Percentiles rank a stretch among this genome's conserved stretches.
Evolutionary conservation across 768 basidiomycete genomes (phyloP).

Genomic region (Tulasnella sp.): DNA sequence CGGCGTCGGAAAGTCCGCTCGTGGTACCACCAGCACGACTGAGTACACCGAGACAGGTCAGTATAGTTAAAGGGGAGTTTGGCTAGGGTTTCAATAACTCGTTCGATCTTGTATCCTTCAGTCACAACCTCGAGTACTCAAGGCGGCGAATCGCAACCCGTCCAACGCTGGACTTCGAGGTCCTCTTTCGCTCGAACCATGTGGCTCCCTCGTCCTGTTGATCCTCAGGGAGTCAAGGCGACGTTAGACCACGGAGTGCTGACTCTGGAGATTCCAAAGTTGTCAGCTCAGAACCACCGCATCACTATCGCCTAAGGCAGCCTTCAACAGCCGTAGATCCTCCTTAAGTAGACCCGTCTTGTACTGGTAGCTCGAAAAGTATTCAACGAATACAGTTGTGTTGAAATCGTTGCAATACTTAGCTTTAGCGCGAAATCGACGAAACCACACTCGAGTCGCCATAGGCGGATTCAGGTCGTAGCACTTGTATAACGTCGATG

Average conservation of each 20-base stretch:
- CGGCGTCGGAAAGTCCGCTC: not conserved
- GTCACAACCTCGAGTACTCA: not conserved
- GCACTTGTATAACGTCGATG: constrained; percentile 4
- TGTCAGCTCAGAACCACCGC: not conserved
- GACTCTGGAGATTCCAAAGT: constrained; percentile 35
- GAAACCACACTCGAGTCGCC: too few relatives aligned
- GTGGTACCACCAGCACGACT: not conserved
- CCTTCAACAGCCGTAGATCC: not conserved
- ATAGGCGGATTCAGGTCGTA: not conserved
- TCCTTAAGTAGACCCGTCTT: not conserved
- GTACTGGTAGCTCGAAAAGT: not conserved
- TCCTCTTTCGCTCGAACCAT: constrained; percentile 35
- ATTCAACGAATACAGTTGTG: not conserved
- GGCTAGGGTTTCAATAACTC: too few relatives aligned
- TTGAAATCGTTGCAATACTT: not conserved
- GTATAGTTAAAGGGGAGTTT: too few relatives aligned
- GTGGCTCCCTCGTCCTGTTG: constrained; percentile 36
- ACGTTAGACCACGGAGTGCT: constrained; percentile 36
- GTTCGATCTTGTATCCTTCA: not conserved
- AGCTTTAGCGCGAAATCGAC: too few relatives aligned
- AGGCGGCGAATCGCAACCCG: not conserved
- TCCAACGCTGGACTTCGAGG: constrained; percentile 11
- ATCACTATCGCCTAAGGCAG: not conserved
- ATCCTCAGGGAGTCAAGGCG: constrained; percentile 32
- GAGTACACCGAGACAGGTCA: constrained; percentile 19